Evolutionary conservation across 805 yeast species (phyloP), one percentile per base, ranked within the genome.

Genomic region (Myxozyma melibiosi): DNA sequence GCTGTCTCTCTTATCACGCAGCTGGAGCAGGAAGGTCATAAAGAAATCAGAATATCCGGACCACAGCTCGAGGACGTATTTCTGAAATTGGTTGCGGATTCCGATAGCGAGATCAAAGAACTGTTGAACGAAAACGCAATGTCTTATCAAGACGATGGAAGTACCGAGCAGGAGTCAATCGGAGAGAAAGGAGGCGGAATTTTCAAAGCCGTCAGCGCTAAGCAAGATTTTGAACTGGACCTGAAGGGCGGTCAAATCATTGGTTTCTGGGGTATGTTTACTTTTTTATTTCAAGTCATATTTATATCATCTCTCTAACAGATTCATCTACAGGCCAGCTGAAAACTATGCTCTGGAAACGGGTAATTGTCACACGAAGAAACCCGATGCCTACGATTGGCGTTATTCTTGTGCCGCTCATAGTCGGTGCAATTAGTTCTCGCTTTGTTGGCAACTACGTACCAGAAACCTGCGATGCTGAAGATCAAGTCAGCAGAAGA

Each of bases 21-120:
- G 34, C 51, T 58, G 4, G 57, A 51, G 18, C 37, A 18, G 11
- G 35, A 40, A 1, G 60, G 55, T 5, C 39, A 37, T 31, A 28
- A 39, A 8, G 56, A 51, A 13, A 39, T 55, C 11, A 51, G 63
- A 25, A 45, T 71, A 18, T 63, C 70, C 1, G 72, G 71, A 2
- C 74, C 74, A 7, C 65, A 64, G 40, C 58, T 71, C 25, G 74
- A 71, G 53, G 69, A 62, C 38, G 73, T 69, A n/a, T 71, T 71
- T 55, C 53, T 71, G 42, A 58, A 58, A 24, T 61, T 71, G n/a
- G 63, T 56, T 7, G 63, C 63, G 2, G 63, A 55, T n/a, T 56
- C 61, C 9, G 63, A 58, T 51, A 24, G 28, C 13, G 61, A 58
- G 25, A 44, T 58, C 27, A 51, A 38, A 13, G 39, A 51, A 22